Evolutionary conservation across 352 stramenopile genomes (phyloP).

Genomic region (Phytophthora megakarya): DNA sequence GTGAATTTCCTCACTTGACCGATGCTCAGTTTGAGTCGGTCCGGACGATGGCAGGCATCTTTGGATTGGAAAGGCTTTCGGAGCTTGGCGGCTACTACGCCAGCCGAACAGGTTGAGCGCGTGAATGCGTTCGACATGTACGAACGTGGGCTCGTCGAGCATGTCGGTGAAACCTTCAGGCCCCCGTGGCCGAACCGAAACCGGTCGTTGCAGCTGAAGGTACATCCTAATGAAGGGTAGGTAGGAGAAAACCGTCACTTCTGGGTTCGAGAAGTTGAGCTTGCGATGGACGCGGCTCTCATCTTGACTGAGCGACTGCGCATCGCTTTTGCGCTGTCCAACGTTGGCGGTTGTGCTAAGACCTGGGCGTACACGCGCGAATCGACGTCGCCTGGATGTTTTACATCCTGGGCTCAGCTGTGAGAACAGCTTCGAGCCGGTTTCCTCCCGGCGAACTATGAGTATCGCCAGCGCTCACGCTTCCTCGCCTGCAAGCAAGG

Average conservation of each 20-base stretch:
- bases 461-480: slow-evolving; percentile 23
- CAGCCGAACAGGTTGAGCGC: not conserved
- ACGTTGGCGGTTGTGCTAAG: slow-evolving; percentile 22
- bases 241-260: slow-evolving; percentile 21
- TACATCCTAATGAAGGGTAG: slow-evolving; percentile 3
- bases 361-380: slow-evolving; percentile 19
- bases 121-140: not conserved
- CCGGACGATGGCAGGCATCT: not conserved
- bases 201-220: not conserved
- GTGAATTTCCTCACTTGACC: no score
- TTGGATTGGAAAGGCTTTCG: not conserved
- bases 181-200: not conserved
- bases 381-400: not conserved
- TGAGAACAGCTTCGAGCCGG: slow-evolving; percentile 1
- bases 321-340: slow-evolving; percentile 20
- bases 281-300: slow-evolving; percentile 13
- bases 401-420: slow-evolving; percentile 12
- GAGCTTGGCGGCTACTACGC: not conserved
- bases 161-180: not conserved
- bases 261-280: slow-evolving; percentile 27
- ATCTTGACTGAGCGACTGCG: slow-evolving; percentile 15
- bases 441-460: no score
- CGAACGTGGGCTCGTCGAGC: not conserved
- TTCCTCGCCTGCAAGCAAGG: slow-evolving; percentile 33
- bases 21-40: no score